These are phyloP conservation scores for Starmera caribaea DNA, from an alignment of 805 yeast species.

Conservation along the genomic window DNA sequence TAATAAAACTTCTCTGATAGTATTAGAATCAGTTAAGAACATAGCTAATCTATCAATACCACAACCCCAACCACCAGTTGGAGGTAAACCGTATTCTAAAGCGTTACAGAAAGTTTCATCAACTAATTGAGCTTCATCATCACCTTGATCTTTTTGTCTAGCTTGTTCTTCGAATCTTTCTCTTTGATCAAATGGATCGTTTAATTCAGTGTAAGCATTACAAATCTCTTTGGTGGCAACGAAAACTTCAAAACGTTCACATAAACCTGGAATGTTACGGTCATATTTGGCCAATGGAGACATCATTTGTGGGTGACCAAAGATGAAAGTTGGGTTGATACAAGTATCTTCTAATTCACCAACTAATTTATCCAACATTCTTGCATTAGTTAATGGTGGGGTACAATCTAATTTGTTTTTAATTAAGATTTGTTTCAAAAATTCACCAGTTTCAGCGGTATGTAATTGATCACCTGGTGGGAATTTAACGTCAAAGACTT, in stretches of 20 bases:
- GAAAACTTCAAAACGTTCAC: slow-evolving; percentile 97
- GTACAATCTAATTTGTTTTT: slow-evolving; percentile 82
- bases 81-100: slow-evolving; percentile 96
- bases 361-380: slow-evolving; percentile 97
- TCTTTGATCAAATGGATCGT: slow-evolving; percentile 98
- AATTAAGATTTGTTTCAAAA: slow-evolving; percentile 70
- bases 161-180: slow-evolving; percentile 98
- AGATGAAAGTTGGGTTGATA: slow-evolving; percentile 94
- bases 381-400: slow-evolving; percentile 90
- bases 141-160: slow-evolving; percentile 97
- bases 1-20: slow-evolving; percentile 93
- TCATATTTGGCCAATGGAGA: slow-evolving; percentile 97
- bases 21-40: slow-evolving; percentile 94
- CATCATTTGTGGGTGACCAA: slow-evolving; percentile 99
- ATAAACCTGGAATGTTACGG: slow-evolving; percentile 84
- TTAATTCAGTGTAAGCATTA: slow-evolving; percentile 97
- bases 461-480: slow-evolving; percentile 94
- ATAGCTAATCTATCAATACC: slow-evolving; percentile 97
- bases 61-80: slow-evolving; percentile 99
- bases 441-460: slow-evolving; percentile 86
- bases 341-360: slow-evolving; percentile 94
- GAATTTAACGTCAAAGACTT: slow-evolving; percentile 75
- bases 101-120: slow-evolving; percentile 98
- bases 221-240: slow-evolving; percentile 98
- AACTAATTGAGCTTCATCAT: slow-evolving; percentile 94